Evolutionary conservation across 2,329 filamentous ascomycete species (phyloP), one percentile per base, ranked within the genome.

Genomic region (Fusarium illudens): DNA sequence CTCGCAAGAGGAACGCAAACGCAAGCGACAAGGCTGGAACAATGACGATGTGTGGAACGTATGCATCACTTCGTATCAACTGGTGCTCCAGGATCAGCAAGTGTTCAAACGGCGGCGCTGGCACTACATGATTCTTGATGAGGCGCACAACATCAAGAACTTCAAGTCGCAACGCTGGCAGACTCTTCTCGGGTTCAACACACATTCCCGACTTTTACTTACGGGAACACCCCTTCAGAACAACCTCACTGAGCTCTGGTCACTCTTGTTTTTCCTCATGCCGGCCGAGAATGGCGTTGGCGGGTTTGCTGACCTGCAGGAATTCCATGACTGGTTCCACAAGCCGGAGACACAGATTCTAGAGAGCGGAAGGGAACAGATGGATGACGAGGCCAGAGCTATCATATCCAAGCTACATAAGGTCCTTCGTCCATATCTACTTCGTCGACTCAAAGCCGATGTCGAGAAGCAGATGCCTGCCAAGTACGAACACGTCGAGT

Each of bases 121-220:
- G 96, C 94, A 98, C 76, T 99, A 98, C 79, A 93, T 99, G 87
- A 94, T 99, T 67, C 87, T 99, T 2, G 96, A 99, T 72, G 96
- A 99, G 81, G 96, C 96, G 0, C 96, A 99, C 82, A 98, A 99
- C 80, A 99, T 99, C 85, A 98, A 99, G 76, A 99, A 99, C 79
- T 99, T 98, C 84, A 94, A 97, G 75, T 97, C 95, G 2, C 94
- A 97, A 78, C 86, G 95, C 67, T 99, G 96, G 94, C 96, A 98
- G 78, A 95, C 94, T 0, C 86, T 99, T 67, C 87, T 99, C 20
- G 96, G 92, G 0, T 96, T 99, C 81, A 95, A 96, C 73, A 98
- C 96, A 0, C 90, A 91, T 67, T 90, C 94, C 27, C 89, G 96
- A 32, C 86, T 99, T 11, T 82, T 99, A 0, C 84, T 99, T 11